Percentiles rank a stretch among this genome's conserved stretches.
Evolutionary conservation across 768 basidiomycete genomes (phyloP).

Genomic region (Leccinum uliginosum): DNA sequence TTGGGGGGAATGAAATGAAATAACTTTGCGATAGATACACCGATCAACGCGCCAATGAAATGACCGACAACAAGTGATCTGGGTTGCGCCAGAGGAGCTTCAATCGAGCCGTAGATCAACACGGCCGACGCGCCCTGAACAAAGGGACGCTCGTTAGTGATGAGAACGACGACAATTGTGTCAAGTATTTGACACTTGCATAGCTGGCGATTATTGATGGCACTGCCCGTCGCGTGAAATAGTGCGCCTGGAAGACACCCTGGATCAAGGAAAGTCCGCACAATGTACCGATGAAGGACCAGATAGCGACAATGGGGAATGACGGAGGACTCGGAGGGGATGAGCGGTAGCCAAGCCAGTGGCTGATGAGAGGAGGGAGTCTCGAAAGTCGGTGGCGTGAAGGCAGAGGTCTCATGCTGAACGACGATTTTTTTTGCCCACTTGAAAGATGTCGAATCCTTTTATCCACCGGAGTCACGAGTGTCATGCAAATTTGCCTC

Average conservation of each 20-base stretch:
- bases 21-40: conserved; percentile 48
- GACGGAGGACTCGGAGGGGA: conserved; percentile 6
- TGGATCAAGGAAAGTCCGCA: conserved; percentile 47
- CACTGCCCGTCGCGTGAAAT: conserved; percentile 43
- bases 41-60: conserved; percentile 37
- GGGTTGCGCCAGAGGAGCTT: conserved; percentile 51
- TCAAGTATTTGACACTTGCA: conserved; percentile 11
- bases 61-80: conserved; percentile 47
- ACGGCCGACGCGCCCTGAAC: conserved; percentile 52
- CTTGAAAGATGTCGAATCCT: not conserved
- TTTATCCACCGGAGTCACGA: not conserved
- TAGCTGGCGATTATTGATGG: conserved; percentile 16
- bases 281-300: conserved; percentile 53
- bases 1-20: conserved; percentile 43
- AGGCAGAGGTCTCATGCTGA: not conserved
- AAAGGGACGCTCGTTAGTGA: not conserved
- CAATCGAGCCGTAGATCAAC: conserved; percentile 50
- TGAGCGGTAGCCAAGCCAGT: conserved; percentile 13
- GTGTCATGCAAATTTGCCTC: too few relatives aligned
- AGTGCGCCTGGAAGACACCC: conserved; percentile 45
- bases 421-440: not conserved
- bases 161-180: not conserved
- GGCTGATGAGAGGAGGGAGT: conserved; percentile 3
- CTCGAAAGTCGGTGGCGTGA: not conserved
- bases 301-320: conserved; percentile 15